Conservation (phyloP, 305 asterid species). For the Plantago coronopus region DNA sequence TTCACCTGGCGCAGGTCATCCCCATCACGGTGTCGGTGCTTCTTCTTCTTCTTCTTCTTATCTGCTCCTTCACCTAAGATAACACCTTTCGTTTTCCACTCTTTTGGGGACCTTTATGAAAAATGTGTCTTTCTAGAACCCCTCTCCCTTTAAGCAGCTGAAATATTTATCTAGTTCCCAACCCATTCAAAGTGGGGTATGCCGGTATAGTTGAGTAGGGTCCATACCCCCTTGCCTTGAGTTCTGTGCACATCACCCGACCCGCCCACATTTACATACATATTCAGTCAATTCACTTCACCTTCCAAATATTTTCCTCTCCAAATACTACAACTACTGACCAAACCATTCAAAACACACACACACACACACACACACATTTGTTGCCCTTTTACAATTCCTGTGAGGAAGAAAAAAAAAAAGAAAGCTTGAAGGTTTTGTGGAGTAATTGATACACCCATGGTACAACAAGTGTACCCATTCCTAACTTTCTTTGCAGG, state of each 20-base stretch:
- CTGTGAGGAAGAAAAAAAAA: neutral
- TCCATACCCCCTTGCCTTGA: neutral
- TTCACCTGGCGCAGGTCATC: too few species aligned
- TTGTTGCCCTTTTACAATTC: neutral
- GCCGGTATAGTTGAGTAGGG: too few species aligned
- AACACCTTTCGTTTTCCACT: too few species aligned
- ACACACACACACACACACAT: neutral
- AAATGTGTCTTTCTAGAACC: too few species aligned
- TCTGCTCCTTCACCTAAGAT: too few species aligned
- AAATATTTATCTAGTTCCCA: too few species aligned
- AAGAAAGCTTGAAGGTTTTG: neutral
- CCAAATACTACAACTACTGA: too few species aligned
- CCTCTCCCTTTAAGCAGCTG: too few species aligned
- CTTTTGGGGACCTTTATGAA: too few species aligned
- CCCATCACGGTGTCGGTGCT: too few species aligned
- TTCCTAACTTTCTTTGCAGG: neutral
- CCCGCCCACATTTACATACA: neutral
- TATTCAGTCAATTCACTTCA: neutral
- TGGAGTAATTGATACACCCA: neutral
- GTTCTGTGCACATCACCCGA: conserved; percentile 8
- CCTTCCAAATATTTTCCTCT: neutral
- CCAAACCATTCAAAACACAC: neutral
- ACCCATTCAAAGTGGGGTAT: neutral
- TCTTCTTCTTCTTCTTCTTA: too few species aligned
- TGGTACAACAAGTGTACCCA: conserved; percentile 5